Evolutionary conservation across 2,329 filamentous ascomycete genomes (phyloP), one percentile per base, ranked within the genome.

Genomic region (Hypocrella siamensis): DNA sequence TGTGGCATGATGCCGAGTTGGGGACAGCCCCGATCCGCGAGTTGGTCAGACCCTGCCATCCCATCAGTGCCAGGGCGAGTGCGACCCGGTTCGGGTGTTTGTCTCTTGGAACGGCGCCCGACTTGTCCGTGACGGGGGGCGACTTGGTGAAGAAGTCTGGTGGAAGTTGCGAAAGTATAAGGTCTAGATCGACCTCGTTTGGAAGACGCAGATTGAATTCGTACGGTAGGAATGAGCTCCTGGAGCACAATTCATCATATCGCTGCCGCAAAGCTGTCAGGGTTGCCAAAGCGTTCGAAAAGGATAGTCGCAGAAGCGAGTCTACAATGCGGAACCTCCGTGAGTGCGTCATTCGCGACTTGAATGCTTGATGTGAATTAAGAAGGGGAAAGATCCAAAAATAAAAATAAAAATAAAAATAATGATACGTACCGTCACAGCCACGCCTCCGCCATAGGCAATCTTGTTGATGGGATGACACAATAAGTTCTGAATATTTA

Each of bases 381-480:
- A n/a, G n/a, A n/a, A n/a, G n/a, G n/a, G n/a, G n/a, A n/a, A n/a
- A n/a, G n/a, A n/a, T n/a, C n/a, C n/a, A n/a, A n/a, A n/a, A n/a
- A n/a, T n/a, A n/a, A n/a, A n/a, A n/a, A n/a, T n/a, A n/a, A n/a
- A n/a, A n/a, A n/a, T n/a, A n/a, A n/a, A n/a, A n/a, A n/a, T n/a
- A n/a, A n/a, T n/a, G n/a, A n/a, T n/a, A 31, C 59, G 38, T 61
- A 83, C 79, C 75, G 54, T 93, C 85, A 50, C 86, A 94, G n/a
- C 84, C 85, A 37, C 74, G 74, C 49, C 74, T 80, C 44, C 75
- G 72, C 90, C 88, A 98, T 14, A 90, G 63, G 48, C 88, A 98
- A 38, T 75, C 75, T 32, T 84, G 76, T 18, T 75, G 68, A 49
- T 98, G 88, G 3, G 76, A 79, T 17, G 72, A 65, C 11, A 80